A percentile compares a stretch with the other conserved stretches of the same genome.
Evolutionary conservation across 148 eudicot genomes (phyloP).

Genomic region (Linanthus parryae): DNA sequence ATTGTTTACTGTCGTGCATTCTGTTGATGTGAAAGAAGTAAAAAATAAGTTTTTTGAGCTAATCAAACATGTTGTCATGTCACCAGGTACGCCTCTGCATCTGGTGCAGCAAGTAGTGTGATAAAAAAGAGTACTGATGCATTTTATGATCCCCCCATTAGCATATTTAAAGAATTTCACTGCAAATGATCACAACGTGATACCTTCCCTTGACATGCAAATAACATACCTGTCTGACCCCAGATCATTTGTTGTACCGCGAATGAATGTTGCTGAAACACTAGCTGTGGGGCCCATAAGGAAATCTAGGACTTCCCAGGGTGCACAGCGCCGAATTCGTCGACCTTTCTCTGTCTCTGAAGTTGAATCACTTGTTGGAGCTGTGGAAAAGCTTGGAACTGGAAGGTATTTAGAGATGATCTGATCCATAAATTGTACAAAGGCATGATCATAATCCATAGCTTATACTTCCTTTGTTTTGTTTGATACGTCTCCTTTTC

Average conservation of each 20-base stretch:
- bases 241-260: constrained; percentile 36
- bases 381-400: constrained; percentile 88
- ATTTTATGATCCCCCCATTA: constrained; percentile 19
- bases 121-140: constrained; percentile 26
- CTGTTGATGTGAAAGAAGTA: too few relatives aligned
- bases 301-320: constrained; percentile 47
- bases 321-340: constrained; percentile 70
- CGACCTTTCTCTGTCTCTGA: constrained; percentile 78
- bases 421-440: too few relatives aligned
- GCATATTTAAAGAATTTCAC: constrained; percentile 29
- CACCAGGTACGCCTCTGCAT: constrained; percentile 35
- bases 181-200: constrained; percentile 72
- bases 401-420: constrained; percentile 73
- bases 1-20: too few relatives aligned
- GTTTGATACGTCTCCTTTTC: too few relatives aligned
- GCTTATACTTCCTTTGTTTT: too few relatives aligned
- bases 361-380: constrained; percentile 78
- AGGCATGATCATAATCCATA: too few relatives aligned
- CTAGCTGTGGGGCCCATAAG: constrained; percentile 36
- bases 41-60: too few relatives aligned
- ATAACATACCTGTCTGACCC: constrained; percentile 36
- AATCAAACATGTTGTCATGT: constrained; percentile 2
- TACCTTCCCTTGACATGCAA: constrained; percentile 41
- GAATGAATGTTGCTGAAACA: constrained; percentile 39
- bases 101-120: constrained; percentile 13